These are phyloP conservation scores for Pseudopithomyces chartarum DNA, from an alignment of 2,329 filamentous ascomycete species.

Conservation along the genomic window DNA sequence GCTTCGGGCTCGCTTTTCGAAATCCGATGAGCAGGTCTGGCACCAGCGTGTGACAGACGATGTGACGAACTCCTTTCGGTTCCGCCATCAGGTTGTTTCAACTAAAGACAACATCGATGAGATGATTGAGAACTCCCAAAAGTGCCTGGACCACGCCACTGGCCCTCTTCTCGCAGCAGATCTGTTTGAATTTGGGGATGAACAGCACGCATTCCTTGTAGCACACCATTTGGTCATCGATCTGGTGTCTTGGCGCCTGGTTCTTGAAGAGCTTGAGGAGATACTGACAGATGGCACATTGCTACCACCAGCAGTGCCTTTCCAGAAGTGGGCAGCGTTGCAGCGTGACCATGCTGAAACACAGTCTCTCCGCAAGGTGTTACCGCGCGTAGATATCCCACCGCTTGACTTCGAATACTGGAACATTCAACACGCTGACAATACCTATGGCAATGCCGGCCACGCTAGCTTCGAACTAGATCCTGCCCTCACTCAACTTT, in stretches of 20 bases:
- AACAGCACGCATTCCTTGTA: conserved; percentile 41
- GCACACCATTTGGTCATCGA: conserved; percentile 49
- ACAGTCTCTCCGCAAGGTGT: conserved; percentile 25
- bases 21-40: conserved; percentile 30
- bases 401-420: conserved; percentile 44
- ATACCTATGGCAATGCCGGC: conserved; percentile 45
- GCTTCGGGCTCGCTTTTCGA: conserved; percentile 37
- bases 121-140: conserved; percentile 38
- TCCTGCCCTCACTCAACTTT: conserved; percentile 27
- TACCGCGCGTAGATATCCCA: conserved; percentile 38
- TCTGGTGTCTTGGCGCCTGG: conserved; percentile 53
- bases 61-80: conserved; percentile 32
- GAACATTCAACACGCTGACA: conserved; percentile 43
- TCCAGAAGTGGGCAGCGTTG: conserved; percentile 46
- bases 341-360: conserved; percentile 43
- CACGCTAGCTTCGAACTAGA: conserved; percentile 39
- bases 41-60: conserved; percentile 41
- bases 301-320: conserved; percentile 38
- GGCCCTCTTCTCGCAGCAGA: conserved; percentile 42
- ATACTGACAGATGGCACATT: conserved; percentile 36
- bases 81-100: conserved; percentile 26
- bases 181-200: conserved; percentile 38
- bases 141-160: conserved; percentile 29
- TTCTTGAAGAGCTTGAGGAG: conserved; percentile 52
- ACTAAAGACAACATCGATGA: conserved; percentile 31